Evolutionary conservation across 108 stramenopile species (phyloP).

Genomic region (Nannochloropsis oceanica): DNA sequence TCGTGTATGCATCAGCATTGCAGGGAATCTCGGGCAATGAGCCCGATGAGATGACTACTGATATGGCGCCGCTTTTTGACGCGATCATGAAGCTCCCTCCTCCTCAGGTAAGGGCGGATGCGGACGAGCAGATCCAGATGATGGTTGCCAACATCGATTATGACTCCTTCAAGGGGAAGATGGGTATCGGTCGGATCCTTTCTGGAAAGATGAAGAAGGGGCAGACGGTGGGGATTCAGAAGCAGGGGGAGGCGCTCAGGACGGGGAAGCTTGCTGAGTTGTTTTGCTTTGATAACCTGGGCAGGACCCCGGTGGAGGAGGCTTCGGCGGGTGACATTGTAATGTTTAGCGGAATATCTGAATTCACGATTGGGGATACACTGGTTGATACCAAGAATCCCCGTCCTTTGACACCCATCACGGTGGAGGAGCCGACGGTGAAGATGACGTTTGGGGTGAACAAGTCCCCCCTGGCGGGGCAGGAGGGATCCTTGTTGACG

Average conservation of each 20-base stretch:
- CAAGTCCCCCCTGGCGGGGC: slow-evolving; percentile 92
- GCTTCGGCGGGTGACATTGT: slow-evolving; percentile 93
- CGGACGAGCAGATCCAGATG: slow-evolving; percentile 42
- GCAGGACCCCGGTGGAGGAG: slow-evolving; percentile 64
- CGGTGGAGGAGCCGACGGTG: slow-evolving; percentile 96
- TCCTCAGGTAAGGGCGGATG: slow-evolving; percentile 9
- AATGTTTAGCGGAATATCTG: slow-evolving; percentile 79
- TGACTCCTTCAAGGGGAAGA: slow-evolving; percentile 95
- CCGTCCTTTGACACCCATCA: slow-evolving; percentile 75
- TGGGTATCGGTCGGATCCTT: slow-evolving; percentile 84
- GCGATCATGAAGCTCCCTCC: slow-evolving; percentile 32
- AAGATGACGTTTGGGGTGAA: slow-evolving; percentile 97
- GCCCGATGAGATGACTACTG: slow-evolving; percentile 52
- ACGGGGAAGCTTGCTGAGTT: slow-evolving; percentile 41
- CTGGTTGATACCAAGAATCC: slow-evolving; percentile 49
- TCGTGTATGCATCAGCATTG: slow-evolving; percentile 82
- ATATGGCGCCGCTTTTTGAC: slow-evolving; percentile 83
- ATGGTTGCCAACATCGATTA: slow-evolving; percentile 89
- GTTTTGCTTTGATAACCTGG: slow-evolving; percentile 90
- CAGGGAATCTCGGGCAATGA: slow-evolving; percentile 71
- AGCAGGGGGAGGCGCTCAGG: slow-evolving; percentile 44
- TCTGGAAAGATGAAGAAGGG: slow-evolving; percentile 64
- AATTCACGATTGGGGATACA: slow-evolving; percentile 88
- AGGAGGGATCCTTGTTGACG: slow-evolving; percentile 91
- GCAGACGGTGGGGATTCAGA: slow-evolving; percentile 9